phyloP scores from a whole-genome alignment of 2,329 filamentous ascomycete genomes.

The Zymoseptoria brevis region DNA sequence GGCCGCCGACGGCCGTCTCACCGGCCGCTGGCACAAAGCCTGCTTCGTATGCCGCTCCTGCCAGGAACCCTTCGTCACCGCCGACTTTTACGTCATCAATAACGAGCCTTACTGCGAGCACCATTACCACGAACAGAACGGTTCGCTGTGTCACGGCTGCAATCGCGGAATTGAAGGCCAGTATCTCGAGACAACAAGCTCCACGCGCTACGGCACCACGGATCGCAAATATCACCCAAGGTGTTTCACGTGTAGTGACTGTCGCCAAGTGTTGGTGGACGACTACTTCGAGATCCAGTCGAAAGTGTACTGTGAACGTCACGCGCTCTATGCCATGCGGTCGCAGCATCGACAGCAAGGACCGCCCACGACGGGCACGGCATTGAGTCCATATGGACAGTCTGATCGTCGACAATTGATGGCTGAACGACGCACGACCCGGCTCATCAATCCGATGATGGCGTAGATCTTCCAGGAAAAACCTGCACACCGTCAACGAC shows the following conservation, averaged over 20 bases:
- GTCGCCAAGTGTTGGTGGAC: conserved; percentile 62
- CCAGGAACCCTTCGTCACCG: conserved; percentile 68
- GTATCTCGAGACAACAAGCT: conserved; percentile 65
- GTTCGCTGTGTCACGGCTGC: conserved; percentile 74
- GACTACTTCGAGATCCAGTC: conserved; percentile 89
- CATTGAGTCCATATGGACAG: background rate
- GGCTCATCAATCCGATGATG: conserved; percentile 30
- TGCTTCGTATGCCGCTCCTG: conserved; percentile 92
- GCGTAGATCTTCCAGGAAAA: conserved; percentile 2
- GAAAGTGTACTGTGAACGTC: conserved; percentile 74
- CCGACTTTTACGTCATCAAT: conserved; percentile 84
- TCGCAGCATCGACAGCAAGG: conserved; percentile 18
- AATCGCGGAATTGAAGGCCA: conserved; percentile 83
- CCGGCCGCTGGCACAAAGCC: conserved; percentile 86
- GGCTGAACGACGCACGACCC: conserved; percentile 29
- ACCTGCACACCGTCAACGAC: background rate
- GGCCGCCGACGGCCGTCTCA: conserved; percentile 83
- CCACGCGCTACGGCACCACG: conserved; percentile 39
- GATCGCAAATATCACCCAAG: conserved; percentile 74
- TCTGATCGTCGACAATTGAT: conserved; percentile 19
- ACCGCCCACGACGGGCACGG: background rate
- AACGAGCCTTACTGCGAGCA: conserved; percentile 85
- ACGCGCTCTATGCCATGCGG: conserved; percentile 52
- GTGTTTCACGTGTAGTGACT: conserved; percentile 80
- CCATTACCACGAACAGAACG: conserved; percentile 88